Evolutionary conservation across 2,329 filamentous ascomycete genomes (phyloP), one percentile per base, ranked within the genome.

Genomic region (Cercospora sesami): DNA sequence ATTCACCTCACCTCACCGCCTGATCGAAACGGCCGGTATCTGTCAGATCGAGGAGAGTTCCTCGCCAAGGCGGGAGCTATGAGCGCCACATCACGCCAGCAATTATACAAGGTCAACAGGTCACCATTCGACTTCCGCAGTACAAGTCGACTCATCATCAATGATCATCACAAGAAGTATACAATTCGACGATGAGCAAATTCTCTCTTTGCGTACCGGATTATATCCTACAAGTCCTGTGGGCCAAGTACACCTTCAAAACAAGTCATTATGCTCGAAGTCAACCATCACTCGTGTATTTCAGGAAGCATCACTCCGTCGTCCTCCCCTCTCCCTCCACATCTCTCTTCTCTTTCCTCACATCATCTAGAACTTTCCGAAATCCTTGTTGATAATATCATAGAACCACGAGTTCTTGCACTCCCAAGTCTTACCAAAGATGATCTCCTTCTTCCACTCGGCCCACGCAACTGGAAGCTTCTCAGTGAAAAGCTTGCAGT

Each of bases 401-500:
- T 63, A 66, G 42, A 51, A 63, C 58, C 58, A 66, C 31, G 64
- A 60, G 51, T 66, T 66, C 64, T 66, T 66, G 26, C 61, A 28
- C 59, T 63, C 60, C 42, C 45, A 66, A 33, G 60, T 60, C 33
- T 59, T 61, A 5, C 60, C 64, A 23, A 63, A 28, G 18, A 48
- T 62, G 1, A 53, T 48, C 16, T 45, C 33, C 30, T 45, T 42
- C 31, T 23, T 64, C 61, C 63, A 65, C 58, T 62, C 60, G 5
- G 42, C 42, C 60, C 60, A 63, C 23, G 42, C 60, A 53, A 26
- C 53, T 14, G 60, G 60, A 3, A 63, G 12, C n/a, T 45, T 63
- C 60, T 63, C 60, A 9, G 60, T 74, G 67, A 71, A 78, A 8
- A 77, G 66, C 18, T 73, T 68, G 71, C 76, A 78, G 69, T 74